Base-by-base conservation (phyloP, 768 basidiomycete species). In the Strobilomyces dryophilus region DNA sequence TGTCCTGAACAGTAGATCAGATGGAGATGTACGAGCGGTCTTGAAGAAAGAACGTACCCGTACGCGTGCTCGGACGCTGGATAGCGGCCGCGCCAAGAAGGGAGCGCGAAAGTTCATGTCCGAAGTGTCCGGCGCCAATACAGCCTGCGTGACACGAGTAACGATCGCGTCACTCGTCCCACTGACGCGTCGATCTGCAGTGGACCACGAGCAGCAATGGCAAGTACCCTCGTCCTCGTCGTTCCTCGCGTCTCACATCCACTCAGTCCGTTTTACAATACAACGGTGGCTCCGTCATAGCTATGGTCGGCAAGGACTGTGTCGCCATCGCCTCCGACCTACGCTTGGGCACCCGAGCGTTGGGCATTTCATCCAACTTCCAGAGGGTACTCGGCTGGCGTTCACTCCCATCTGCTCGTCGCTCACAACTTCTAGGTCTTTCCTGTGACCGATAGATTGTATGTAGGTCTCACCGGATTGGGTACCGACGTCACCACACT, bases 231-330 rank as follows among this genome's bases (percentile, higher is more conserved):
- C 48, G 20, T 37, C 40, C 40, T 36, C 32, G 10, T 39, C 50
- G 5, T 45, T 24, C 42, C 4, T 42, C 24, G 24, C 17, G 34
- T 36, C 55, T 58, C 26, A 66, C 31, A 31, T n/a, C 0, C 8
- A 10, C 36, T 20, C 45, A 93, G 91, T 93, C 91, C 66, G 84
- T 89, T 62, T 89, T 95, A 89, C 81, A 92, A 73, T 78, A 85
- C 57, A 98, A 97, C 79, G 95, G 95, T 76, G 97, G 97, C 74
- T 97, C 95, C 74, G 92, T 95, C 64, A 81, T 99, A 73, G 97
- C 97, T 77, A 99, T 99, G 97, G 88, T 89, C 54, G 97, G 97
- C 58, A 98, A 98, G 74, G 89, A 93, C 62, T 99, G 97, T 71
- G 97, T 99, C 46, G 97, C 97, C 49, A 98, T 98, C 73, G 97